Conservation (phyloP, 805 yeast species). For the Candida suzukii region DNA sequence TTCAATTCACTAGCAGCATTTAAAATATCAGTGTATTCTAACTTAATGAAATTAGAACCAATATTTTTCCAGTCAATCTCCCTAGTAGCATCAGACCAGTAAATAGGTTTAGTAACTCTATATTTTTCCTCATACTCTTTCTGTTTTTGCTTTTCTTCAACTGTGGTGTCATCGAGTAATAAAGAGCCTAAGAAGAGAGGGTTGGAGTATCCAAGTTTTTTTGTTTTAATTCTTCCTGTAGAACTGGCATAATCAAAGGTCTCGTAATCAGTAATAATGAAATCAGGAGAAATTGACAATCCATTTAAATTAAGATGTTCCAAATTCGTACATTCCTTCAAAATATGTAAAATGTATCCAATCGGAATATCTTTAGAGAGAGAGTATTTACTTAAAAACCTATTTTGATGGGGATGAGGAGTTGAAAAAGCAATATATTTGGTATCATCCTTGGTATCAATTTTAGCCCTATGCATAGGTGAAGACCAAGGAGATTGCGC, state of each 20-base stretch:
- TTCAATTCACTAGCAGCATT: constrained; percentile 8
- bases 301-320: constrained; percentile 49
- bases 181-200: constrained; percentile 17
- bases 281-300: constrained; percentile 62
- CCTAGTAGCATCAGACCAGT: constrained; percentile 25
- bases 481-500: too few species aligned
- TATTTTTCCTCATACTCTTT: constrained; percentile 7
- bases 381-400: constrained; percentile 55
- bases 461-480: too few species aligned
- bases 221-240: constrained; percentile 10
- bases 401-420: constrained; percentile 56
- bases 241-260: too few species aligned
- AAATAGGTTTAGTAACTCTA: constrained; percentile 13
- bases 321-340: constrained; percentile 62
- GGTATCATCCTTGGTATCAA: not conserved
- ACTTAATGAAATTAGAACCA: constrained; percentile 25
- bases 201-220: not conserved
- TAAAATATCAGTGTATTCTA: constrained; percentile 42
- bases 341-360: constrained; percentile 64
- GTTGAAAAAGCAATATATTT: constrained; percentile 25
- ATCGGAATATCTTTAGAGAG: constrained; percentile 71
- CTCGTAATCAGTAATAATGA: constrained; percentile 36
- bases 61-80: constrained; percentile 23
- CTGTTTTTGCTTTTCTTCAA: constrained; percentile 13
- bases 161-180: constrained; percentile 23